Evolutionary conservation across 371 early-diverging fungal genomes (phyloP).

Genomic region (Rhizopus delemar): DNA sequence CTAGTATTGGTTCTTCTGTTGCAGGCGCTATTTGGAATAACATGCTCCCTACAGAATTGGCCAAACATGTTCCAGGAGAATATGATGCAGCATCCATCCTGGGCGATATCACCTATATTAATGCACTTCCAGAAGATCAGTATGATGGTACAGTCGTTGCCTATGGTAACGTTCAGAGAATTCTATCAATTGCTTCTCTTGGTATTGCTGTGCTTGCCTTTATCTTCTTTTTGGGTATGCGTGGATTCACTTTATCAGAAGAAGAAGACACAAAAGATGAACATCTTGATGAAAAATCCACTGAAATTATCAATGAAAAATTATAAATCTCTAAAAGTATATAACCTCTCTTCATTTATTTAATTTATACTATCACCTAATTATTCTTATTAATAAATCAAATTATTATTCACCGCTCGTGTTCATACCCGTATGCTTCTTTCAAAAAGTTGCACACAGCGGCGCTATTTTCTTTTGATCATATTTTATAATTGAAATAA

Average conservation of each 20-base stretch:
- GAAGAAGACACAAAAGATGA: too few species aligned
- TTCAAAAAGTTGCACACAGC: too few species aligned
- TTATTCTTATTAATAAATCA: too few species aligned
- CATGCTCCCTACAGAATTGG: constrained; percentile 35
- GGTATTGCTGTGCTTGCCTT: constrained; percentile 29
- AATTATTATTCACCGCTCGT: too few species aligned
- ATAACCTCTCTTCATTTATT: too few species aligned
- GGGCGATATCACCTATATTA: constrained; percentile 28
- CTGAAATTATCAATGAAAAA: too few species aligned
- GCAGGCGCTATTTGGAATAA: constrained; percentile 45
- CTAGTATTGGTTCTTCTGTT: constrained; percentile 38
- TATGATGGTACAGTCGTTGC: constrained; percentile 27
- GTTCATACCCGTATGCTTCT: too few species aligned
- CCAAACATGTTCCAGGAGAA: constrained; percentile 40
- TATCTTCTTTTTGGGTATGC: constrained; percentile 35
- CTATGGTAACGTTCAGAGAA: constrained; percentile 38
- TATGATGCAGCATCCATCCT: constrained; percentile 28
- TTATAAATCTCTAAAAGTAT: too few species aligned
- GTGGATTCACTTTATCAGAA: constrained; percentile 31
- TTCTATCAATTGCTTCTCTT: constrained; percentile 31
- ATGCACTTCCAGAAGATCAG: constrained; percentile 30
- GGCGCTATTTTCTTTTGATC: too few species aligned
- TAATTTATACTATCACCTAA: too few species aligned
- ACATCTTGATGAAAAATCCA: too few species aligned
- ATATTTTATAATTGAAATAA: too few species aligned